A percentile compares a stretch with the other conserved stretches of the same genome.
These are phyloP conservation scores for Lippia alba DNA, from an alignment of 305 asterid species.

Conservation along the genomic window DNA sequence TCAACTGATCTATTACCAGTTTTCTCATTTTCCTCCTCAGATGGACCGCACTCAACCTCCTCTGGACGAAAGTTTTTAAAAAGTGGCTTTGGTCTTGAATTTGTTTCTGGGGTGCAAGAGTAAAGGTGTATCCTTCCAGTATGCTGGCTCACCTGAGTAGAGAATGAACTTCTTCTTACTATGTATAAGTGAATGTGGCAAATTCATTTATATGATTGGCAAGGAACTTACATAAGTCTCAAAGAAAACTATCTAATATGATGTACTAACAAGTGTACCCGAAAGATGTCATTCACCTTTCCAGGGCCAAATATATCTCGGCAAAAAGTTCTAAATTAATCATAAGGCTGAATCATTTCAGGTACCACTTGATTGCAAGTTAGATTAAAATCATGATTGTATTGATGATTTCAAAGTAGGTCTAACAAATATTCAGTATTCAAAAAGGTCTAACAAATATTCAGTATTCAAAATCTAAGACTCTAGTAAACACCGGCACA, in stretches of 20 bases:
- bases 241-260: not conserved
- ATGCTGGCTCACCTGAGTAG: constrained; percentile 79
- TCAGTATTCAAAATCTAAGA: not conserved
- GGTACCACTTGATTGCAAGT: too few relatives aligned
- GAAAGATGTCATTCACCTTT: not conserved
- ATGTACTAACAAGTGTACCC: constrained; percentile 4
- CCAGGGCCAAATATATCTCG: not conserved
- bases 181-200: constrained; percentile 17
- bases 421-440: not conserved
- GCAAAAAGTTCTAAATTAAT: too few relatives aligned
- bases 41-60: constrained; percentile 58
- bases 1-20: constrained; percentile 42
- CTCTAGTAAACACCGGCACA: not conserved
- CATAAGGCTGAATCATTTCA: not conserved
- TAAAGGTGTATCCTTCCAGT: constrained; percentile 94
- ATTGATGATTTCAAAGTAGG: not conserved
- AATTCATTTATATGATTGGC: not conserved
- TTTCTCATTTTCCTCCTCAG: constrained; percentile 46
- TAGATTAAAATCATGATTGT: too few relatives aligned
- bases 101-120: constrained; percentile 70
- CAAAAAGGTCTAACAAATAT: too few relatives aligned
- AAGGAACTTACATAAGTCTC: constrained; percentile 12
- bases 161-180: constrained; percentile 20
- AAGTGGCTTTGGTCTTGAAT: constrained; percentile 88
- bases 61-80: constrained; percentile 77